These are phyloP conservation scores for Secale cereale DNA, from an alignment of 176 grass and related monocot genomes.

Conservation along the genomic window DNA sequence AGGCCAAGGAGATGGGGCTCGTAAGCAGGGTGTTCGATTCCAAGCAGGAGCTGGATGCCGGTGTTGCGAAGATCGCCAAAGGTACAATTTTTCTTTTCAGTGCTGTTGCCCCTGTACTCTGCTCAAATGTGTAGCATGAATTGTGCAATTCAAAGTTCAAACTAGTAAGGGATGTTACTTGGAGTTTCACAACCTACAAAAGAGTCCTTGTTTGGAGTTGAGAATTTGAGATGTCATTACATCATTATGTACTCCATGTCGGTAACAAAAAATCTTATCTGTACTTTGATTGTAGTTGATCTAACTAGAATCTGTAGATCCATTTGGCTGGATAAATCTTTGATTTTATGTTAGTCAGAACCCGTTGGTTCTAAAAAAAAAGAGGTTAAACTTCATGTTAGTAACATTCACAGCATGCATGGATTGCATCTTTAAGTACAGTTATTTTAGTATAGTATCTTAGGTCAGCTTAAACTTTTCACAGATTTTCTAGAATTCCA, in stretches of 20 bases:
- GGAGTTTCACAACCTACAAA: background rate
- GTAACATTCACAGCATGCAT: background rate
- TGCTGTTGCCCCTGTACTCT: background rate
- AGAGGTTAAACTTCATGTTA: background rate
- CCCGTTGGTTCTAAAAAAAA: background rate
- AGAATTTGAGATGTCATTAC: background rate
- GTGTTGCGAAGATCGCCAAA: conserved; percentile 45
- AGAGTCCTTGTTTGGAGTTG: background rate
- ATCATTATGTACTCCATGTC: background rate
- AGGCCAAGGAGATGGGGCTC: conserved; percentile 78
- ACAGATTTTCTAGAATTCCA: background rate
- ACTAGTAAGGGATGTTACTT: background rate
- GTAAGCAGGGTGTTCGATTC: conserved; percentile 73
- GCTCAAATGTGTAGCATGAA: background rate
- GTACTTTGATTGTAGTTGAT: background rate
- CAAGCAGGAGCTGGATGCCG: conserved; percentile 49
- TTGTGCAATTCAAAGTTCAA: background rate
- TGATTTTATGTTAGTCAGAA: background rate
- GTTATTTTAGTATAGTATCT: background rate
- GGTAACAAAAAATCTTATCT: background rate
- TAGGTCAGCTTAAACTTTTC: background rate
- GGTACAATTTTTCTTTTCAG: conserved; percentile 31
- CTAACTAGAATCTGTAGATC: background rate
- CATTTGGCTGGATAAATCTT: background rate
- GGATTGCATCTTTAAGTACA: background rate